Percentiles rank a stretch among this genome's conserved stretches.
Evolutionary conservation across 2,329 filamentous ascomycete species (phyloP).

Genomic region (Pestalotiopsis sp.): DNA sequence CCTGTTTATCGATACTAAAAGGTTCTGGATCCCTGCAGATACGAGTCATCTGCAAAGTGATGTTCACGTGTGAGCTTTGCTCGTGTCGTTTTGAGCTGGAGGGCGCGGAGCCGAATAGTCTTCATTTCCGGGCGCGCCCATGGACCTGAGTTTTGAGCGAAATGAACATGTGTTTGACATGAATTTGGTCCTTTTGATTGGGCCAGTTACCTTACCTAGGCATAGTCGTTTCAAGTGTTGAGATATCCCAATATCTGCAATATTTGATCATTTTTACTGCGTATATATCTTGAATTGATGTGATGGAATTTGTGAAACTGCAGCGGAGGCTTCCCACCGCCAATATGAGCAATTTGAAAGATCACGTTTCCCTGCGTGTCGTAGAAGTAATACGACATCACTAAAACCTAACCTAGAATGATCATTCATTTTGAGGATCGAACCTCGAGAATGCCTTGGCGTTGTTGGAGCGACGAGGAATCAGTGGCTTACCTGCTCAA

Average conservation of each 20-base stretch:
- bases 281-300: not conserved
- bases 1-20: constrained; percentile 21
- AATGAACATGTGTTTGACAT: not conserved
- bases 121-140: not conserved
- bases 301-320: not conserved
- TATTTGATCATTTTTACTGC: not conserved
- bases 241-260: not conserved
- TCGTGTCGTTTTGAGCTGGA: not conserved
- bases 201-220: not conserved
- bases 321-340: too few species aligned
- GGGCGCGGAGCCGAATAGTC: not conserved
- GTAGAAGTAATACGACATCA: too few species aligned
- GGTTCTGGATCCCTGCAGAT: too few species aligned
- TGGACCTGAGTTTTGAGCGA: not conserved
- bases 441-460: too few species aligned
- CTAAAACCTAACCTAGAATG: too few species aligned
- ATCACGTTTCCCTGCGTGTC: too few species aligned
- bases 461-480: too few species aligned
- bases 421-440: too few species aligned
- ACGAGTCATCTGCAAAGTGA: not conserved
- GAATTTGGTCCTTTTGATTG: not conserved
- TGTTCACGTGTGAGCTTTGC: not conserved
- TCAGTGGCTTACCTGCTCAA: too few species aligned
- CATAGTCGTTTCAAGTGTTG: not conserved
- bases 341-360: too few species aligned